Evolutionary conservation across 768 basidiomycete genomes (phyloP), one percentile per base, ranked within the genome.

Genomic region (Rhodotorula kratochvilovae): DNA sequence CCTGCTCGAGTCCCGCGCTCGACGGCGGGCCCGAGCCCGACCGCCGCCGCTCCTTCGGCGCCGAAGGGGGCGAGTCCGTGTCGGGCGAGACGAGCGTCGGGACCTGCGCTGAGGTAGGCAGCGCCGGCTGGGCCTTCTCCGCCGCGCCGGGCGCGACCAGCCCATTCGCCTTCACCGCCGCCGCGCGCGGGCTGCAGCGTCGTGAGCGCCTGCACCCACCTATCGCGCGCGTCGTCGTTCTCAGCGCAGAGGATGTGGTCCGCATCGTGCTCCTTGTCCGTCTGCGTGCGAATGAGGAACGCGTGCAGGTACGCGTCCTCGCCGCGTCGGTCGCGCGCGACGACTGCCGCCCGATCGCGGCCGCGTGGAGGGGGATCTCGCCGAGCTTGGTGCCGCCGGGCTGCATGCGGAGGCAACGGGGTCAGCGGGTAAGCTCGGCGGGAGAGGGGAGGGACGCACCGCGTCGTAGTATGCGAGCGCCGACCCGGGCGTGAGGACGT

Each of bases 301-400:
- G 96, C 96, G 79, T 99, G 96, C 33, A 93, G 87, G 76, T 96
- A 96, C 75, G 95, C 90, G 78, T 91, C 91, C 76, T 96, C 92
- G 63, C 93, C 92, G 90, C 89, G 15, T 29, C 48, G 53, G 48
- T 73, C 19, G 29, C 21, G 45, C 46, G 27, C 2, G 68, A 70
- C 1, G 69, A 71, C 78, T 98, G 96, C 42, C 95, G 88, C 17
- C 95, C 96, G 69, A 99, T 98, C 78, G 96, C 92, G 36, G 96
- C 94, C 54, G 89, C 89, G n/a, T 90, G 88, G 67, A 99, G 87
- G 58, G 82, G 80, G 75, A 99, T 98, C 23, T 92, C 90, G 58
- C 95, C 95, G 36, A 97, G 84, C 79, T 94, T 91, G 17, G 88
- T 81, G 45, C 96, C 96, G 31, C 93, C 94, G 55, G 92, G 90